Percentiles rank a stretch among this genome's conserved stretches.
Evolutionary conservation across 225 moss, liverwort and hornwort genomes (phyloP).

Genomic region (Rhytidiadelphus loreus): DNA sequence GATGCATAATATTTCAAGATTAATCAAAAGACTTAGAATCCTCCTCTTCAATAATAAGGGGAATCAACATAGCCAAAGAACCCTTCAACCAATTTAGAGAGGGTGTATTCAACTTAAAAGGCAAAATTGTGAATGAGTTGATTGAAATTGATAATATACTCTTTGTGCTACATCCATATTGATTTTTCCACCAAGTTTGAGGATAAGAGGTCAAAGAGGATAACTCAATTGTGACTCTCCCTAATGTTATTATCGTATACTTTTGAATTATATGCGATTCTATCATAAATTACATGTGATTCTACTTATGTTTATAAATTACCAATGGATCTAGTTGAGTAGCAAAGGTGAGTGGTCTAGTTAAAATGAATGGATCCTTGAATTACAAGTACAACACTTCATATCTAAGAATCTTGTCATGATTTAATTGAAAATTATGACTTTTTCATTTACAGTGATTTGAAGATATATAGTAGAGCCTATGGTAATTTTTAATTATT

Average conservation of each 20-base stretch:
- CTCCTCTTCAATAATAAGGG: neutral
- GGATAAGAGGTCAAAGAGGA: neutral
- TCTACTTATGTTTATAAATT: neutral
- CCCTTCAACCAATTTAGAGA: accelerated
- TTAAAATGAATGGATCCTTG: neutral
- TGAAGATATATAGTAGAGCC: neutral
- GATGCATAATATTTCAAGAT: neutral
- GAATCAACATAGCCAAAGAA: neutral
- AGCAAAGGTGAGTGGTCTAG: neutral
- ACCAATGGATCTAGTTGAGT: neutral
- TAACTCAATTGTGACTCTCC: neutral
- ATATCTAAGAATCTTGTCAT: neutral
- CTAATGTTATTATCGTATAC: neutral
- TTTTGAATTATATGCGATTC: neutral
- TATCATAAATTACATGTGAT: neutral
- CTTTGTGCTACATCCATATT: neutral
- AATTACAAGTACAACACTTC: neutral
- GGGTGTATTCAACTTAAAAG: neutral
- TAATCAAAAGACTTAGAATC: neutral
- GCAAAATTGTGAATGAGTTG: neutral
- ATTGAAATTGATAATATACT: neutral
- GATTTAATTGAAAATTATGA: neutral
- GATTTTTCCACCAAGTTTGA: neutral
- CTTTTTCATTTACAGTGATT: neutral
- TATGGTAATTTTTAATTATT: neutral